Conservation (phyloP, 2,329 filamentous ascomycete genomes). For the Xylariaceae sp. region DNA sequence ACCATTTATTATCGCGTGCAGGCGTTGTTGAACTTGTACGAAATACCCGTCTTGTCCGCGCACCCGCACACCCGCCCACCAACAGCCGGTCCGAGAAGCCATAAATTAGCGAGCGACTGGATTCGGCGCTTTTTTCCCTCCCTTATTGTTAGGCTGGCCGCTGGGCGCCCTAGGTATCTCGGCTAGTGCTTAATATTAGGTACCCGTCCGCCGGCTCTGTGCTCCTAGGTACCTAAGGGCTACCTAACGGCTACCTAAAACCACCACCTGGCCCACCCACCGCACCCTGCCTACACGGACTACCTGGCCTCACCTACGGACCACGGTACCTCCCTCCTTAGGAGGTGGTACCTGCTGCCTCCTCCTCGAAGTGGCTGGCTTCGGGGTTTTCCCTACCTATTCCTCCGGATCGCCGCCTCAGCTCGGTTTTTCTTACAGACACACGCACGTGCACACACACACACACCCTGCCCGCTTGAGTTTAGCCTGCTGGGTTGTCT, state of each 20-base stretch:
- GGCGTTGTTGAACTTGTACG: slow-evolving; percentile 5
- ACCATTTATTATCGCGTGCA: slow-evolving; percentile 1
- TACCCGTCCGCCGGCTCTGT: slow-evolving; percentile 12
- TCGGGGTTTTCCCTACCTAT: neutral
- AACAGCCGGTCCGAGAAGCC: slow-evolving; percentile 23
- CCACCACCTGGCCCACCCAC: too few relatives aligned
- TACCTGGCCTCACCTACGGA: too few relatives aligned
- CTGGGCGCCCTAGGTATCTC: neutral
- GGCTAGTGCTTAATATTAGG: slow-evolving; percentile 2
- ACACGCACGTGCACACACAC: slow-evolving; percentile 2
- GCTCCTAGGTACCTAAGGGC: neutral
- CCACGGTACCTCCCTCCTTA: neutral
- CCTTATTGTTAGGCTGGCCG: neutral
- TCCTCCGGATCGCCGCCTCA: slow-evolving; percentile 9
- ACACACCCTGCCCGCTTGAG: slow-evolving; percentile 8
- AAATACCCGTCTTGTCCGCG: slow-evolving; percentile 20
- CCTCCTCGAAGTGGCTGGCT: neutral
- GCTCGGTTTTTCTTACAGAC: slow-evolving; percentile 6
- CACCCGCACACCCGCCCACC: slow-evolving; percentile 19
- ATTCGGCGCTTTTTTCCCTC: slow-evolving; percentile 5
- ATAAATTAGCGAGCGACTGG: slow-evolving; percentile 18
- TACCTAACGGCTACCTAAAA: neutral
- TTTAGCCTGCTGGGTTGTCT: neutral
- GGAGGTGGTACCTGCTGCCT: neutral
- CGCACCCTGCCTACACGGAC: too few relatives aligned